Base-by-base conservation (phyloP, 2,329 filamentous ascomycete genomes). In the Trichoderma polysporum region DNA sequence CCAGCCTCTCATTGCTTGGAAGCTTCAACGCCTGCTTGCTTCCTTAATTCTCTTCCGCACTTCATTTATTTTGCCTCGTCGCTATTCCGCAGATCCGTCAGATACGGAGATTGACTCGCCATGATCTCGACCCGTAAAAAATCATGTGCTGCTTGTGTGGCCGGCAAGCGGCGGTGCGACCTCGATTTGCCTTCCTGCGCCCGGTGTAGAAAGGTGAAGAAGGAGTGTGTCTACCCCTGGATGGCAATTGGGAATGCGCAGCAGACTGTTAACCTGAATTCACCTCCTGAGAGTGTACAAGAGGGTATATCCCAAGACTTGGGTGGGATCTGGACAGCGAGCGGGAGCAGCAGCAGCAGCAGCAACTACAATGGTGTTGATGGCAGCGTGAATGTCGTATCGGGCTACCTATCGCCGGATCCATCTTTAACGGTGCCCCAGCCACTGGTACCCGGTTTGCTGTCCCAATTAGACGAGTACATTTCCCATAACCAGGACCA, bases 91-190 rank as follows among this genome's bases (percentile, higher is more conserved):
- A 35, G 39, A 33, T 4, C 39, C 37, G 10, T 37, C 25, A 22
- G 27, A 33, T 19, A 22, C 25, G 9, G 29, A 31, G 39, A 27
- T n/a, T n/a, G 15, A 15, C 37, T 60, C 27, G 25, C 15, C 37
- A 60, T 60, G 57, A 1, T 60, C 19, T 60, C 62, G 22, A 27
- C 62, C 19, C 62, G 62, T 31, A 66, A 29, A 66, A 57, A 58
- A 50, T 66, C 62, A 49, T 66, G 62, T n/a, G 33, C 62, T 12
- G 62, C 62, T 4, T 66, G 62, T 22, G 62, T 66, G 53, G 62
- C 39, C 15, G 62, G 62, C 62, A 66, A 66, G 45, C 62, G 62
- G 52, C 45, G 54, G 27, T 66, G 62, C 62, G 45, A 66, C 25
- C 53, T 66, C 31, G 62, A 66, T 29, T 22, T 66, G 53, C 62